A percentile compares a stretch with the other conserved stretches of the same genome.
phyloP scores from a whole-genome alignment of 345 rosid genomes.

The Salix dunnii region DNA sequence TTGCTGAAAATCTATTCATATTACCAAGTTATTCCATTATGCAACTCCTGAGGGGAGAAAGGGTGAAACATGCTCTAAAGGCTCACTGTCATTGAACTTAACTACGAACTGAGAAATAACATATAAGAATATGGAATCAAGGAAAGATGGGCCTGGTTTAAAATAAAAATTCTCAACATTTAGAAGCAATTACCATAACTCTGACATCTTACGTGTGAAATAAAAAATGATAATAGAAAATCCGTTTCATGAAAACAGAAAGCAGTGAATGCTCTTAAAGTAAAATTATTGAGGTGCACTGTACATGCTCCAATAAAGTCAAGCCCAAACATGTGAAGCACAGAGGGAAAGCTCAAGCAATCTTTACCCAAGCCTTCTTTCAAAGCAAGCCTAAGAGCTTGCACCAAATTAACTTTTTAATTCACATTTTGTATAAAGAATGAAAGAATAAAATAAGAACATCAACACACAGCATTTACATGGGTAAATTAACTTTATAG shows the following conservation, averaged over 20 bases:
- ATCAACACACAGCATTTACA: too few relatives aligned
- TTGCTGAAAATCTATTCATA: constrained; percentile 50
- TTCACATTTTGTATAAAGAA: too few relatives aligned
- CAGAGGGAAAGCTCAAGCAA: neutral
- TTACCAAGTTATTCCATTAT: neutral
- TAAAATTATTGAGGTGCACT: neutral
- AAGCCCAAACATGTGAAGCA: neutral
- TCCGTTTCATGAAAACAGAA: neutral
- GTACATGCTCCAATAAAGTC: neutral
- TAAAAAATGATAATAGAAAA: too few relatives aligned
- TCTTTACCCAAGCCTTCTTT: neutral
- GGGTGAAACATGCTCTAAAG: neutral
- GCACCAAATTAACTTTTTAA: neutral
- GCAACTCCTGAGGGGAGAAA: neutral
- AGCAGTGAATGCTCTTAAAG: neutral
- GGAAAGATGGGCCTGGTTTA: neutral
- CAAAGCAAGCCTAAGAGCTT: neutral
- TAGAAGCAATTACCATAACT: too few relatives aligned
- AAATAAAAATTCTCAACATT: too few relatives aligned
- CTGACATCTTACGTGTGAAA: too few relatives aligned
- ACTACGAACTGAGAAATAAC: neutral
- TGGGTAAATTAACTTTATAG: too few relatives aligned
- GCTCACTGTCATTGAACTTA: neutral
- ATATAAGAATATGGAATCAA: neutral
- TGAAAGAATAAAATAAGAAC: too few relatives aligned